Percentiles rank a stretch among this genome's conserved stretches.
These are phyloP conservation scores for Cercospora zeae-maydis DNA, from an alignment of 2,329 filamentous ascomycete species.

Conservation along the genomic window DNA sequence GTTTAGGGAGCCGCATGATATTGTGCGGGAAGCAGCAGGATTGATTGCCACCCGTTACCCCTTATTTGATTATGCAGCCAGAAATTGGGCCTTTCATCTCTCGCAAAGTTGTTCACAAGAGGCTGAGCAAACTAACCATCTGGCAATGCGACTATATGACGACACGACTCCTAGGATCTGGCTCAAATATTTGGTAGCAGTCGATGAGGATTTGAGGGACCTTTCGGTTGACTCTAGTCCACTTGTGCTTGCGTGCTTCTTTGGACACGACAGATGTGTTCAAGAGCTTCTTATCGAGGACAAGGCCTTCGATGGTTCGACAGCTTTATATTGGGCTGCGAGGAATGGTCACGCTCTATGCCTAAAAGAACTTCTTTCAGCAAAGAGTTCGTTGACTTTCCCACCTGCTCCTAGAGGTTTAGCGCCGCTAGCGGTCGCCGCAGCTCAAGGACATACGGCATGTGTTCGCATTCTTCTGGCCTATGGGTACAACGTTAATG, in stretches of 20 bases:
- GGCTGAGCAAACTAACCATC: not conserved
- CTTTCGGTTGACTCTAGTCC: not conserved
- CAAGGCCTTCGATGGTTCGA: not conserved
- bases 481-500: not conserved
- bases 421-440: not conserved
- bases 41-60: not conserved
- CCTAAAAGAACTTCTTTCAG: not conserved
- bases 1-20: not conserved
- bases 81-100: conserved; percentile 1
- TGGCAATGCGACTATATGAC: not conserved
- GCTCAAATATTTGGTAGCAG: not conserved
- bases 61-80: conserved; percentile 1
- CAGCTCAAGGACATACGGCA: not conserved
- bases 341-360: conserved; percentile 1
- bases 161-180: not conserved
- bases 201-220: not conserved
- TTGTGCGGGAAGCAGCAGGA: not conserved
- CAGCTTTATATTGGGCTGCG: not conserved
- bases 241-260: not conserved
- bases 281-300: not conserved
- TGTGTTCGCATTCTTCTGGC: not conserved
- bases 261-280: not conserved
- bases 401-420: not conserved
- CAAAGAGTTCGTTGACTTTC: not conserved
- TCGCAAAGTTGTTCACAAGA: not conserved